phyloP scores from a whole-genome alignment of 2,329 filamentous ascomycete genomes.

The Madurella fahalii region DNA sequence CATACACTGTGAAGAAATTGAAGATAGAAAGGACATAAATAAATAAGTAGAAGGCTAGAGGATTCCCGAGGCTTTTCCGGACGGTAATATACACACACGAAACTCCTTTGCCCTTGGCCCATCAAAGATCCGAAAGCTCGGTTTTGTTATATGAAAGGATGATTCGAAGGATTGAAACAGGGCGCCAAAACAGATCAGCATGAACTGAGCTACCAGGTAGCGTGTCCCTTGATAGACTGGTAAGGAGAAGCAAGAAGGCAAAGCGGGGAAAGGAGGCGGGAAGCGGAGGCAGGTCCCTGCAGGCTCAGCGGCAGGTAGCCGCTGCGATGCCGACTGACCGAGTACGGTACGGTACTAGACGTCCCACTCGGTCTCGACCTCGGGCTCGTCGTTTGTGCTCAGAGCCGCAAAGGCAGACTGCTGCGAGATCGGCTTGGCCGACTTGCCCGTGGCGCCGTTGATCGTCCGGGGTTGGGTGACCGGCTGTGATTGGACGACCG shows the following conservation, averaged over 20 bases:
- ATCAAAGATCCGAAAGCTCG: slow-evolving; percentile 7
- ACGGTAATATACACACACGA: slow-evolving; percentile 22
- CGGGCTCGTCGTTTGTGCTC: slow-evolving; percentile 38
- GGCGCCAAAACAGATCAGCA: not conserved
- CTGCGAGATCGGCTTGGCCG: slow-evolving; percentile 36
- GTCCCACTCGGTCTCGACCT: slow-evolving; percentile 50
- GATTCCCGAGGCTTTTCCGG: slow-evolving; percentile 15
- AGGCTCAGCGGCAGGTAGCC: not conserved
- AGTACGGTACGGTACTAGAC: slow-evolving; percentile 36
- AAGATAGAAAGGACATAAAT: not conserved
- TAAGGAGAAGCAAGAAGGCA: not conserved
- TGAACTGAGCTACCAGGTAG: not conserved
- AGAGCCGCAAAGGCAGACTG: slow-evolving; percentile 48
- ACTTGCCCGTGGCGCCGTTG: slow-evolving; percentile 30
- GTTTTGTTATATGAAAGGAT: slow-evolving; percentile 8
- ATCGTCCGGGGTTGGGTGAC: slow-evolving; percentile 24
- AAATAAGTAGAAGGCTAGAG: slow-evolving; percentile 6
- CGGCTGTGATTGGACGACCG: slow-evolving; percentile 19
- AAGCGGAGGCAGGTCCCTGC: slow-evolving; percentile 13
- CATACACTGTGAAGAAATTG: not conserved
- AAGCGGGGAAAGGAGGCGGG: not conserved
- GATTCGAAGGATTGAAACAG: not conserved
- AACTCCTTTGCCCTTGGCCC: slow-evolving; percentile 21
- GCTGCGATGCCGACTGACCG: not conserved
- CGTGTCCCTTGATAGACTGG: not conserved